Conservation (phyloP, 2,329 filamentous ascomycete genomes). For the Gremmenia infestans region DNA sequence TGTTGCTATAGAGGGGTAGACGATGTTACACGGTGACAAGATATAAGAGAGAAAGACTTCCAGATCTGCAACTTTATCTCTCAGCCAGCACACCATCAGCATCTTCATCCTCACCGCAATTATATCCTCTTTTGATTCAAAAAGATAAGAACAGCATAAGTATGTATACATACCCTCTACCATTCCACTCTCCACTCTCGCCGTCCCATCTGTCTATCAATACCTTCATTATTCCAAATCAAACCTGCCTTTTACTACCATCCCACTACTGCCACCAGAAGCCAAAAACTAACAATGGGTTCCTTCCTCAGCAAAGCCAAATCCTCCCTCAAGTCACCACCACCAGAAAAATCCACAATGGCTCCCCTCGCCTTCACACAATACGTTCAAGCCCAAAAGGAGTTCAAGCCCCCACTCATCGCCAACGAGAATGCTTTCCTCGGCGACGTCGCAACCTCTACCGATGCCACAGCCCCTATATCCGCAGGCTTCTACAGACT, state of each 20-base stretch:
- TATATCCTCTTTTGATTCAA: slow-evolving; percentile 1
- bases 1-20: slow-evolving; percentile 16
- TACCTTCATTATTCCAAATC: not conserved
- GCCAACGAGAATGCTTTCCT: slow-evolving; percentile 60
- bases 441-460: slow-evolving; percentile 45
- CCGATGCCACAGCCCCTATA: slow-evolving; percentile 49
- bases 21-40: slow-evolving; percentile 5
- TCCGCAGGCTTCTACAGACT: slow-evolving; percentile 56
- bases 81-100: slow-evolving; percentile 3
- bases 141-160: slow-evolving; percentile 8
- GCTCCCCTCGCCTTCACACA: slow-evolving; percentile 33
- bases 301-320: slow-evolving; percentile 30
- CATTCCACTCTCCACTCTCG: not conserved
- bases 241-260: too few species aligned
- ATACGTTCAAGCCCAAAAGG: slow-evolving; percentile 47
- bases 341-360: slow-evolving; percentile 12
- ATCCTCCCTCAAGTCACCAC: slow-evolving; percentile 12
- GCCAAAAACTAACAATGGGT: slow-evolving; percentile 26
- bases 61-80: slow-evolving; percentile 16
- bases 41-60: slow-evolving; percentile 6
- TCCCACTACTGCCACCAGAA: not conserved
- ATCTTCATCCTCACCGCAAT: not conserved
- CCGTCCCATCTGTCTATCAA: not conserved
- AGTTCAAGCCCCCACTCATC: slow-evolving; percentile 56
- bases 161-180: slow-evolving; percentile 13